Conservation (phyloP, 2,329 filamentous ascomycete species). For the Hypoxylon sp. region DNA sequence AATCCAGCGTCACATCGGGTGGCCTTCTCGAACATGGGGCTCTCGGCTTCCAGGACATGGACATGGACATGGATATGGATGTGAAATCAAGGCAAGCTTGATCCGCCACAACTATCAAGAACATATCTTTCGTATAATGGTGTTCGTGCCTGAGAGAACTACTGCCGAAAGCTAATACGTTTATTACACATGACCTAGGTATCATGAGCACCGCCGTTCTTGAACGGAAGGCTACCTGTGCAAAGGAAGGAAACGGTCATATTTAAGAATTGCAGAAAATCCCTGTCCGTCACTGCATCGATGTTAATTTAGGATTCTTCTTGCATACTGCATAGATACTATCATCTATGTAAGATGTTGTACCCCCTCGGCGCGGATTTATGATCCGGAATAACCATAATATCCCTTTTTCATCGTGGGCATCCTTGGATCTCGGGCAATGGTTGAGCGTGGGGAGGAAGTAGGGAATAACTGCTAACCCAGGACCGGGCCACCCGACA, state of each 20-base stretch:
- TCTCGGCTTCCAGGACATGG: conserved; percentile 17
- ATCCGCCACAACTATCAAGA: conserved; percentile 19
- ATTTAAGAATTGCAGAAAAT: conserved; percentile 2
- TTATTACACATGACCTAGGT: background rate
- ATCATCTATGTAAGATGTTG: background rate
- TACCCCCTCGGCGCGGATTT: conserved; percentile 7
- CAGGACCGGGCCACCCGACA: conserved; percentile 19
- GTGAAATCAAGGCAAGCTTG: conserved; percentile 9
- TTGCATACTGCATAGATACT: background rate
- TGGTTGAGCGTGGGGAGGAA: conserved; percentile 1
- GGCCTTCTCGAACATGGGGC: conserved; percentile 34
- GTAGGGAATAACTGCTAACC: conserved; percentile 5
- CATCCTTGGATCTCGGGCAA: background rate
- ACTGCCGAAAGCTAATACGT: background rate
- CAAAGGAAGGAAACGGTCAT: background rate
- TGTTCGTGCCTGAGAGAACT: background rate
- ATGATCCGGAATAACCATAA: conserved; percentile 29
- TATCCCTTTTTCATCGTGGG: background rate
- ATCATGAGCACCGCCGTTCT: background rate
- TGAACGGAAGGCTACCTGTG: background rate
- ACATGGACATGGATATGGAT: conserved; percentile 8
- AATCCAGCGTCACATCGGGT: conserved; percentile 33
- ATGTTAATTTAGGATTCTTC: conserved; percentile 27
- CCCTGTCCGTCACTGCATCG: conserved; percentile 10
- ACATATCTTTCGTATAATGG: conserved; percentile 3